phyloP scores from a whole-genome alignment of 768 basidiomycete genomes.

The Xerocomellus chrysenteron region DNA sequence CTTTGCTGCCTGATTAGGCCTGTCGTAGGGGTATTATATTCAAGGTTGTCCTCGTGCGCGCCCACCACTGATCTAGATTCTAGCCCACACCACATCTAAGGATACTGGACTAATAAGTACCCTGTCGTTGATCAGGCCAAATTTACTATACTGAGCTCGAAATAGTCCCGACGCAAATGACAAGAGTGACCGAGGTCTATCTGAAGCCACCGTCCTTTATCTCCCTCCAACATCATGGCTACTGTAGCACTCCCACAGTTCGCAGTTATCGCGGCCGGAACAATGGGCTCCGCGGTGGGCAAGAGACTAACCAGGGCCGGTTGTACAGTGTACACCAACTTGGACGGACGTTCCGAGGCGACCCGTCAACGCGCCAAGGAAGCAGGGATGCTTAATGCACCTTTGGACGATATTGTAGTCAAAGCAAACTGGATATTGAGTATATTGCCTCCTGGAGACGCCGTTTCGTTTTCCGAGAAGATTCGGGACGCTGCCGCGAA shows the following conservation, averaged over 20 bases:
- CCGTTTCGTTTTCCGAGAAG: conserved; percentile 43
- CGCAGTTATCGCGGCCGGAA: conserved; percentile 54
- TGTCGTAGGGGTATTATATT: conserved; percentile 3
- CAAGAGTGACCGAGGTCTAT: conserved; percentile 13
- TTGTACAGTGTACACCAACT: conserved; percentile 53
- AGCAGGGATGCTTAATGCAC: conserved; percentile 48
- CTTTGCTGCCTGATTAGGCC: conserved; percentile 2
- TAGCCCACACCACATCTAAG: conserved; percentile 7
- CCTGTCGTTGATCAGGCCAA: background rate
- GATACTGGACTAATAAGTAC: background rate
- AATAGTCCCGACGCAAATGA: background rate
- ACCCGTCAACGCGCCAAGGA: conserved; percentile 49
- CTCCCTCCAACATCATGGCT: conserved; percentile 17
- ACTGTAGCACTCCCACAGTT: conserved; percentile 27
- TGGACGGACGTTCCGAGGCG: conserved; percentile 52
- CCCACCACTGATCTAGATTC: conserved; percentile 18
- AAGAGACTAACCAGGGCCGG: conserved; percentile 45
- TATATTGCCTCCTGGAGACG: conserved; percentile 58
- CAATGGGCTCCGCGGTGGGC: conserved; percentile 60
- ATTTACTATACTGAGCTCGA: background rate
- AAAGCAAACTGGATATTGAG: conserved; percentile 49
- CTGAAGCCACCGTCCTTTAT: conserved; percentile 5
- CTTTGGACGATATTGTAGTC: conserved; percentile 37
- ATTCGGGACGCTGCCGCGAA: conserved; percentile 8
- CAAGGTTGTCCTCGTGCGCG: conserved; percentile 12